Conservation (phyloP, 2,329 filamentous ascomycete genomes). For the Pseudogymnoascus verrucosus region DNA sequence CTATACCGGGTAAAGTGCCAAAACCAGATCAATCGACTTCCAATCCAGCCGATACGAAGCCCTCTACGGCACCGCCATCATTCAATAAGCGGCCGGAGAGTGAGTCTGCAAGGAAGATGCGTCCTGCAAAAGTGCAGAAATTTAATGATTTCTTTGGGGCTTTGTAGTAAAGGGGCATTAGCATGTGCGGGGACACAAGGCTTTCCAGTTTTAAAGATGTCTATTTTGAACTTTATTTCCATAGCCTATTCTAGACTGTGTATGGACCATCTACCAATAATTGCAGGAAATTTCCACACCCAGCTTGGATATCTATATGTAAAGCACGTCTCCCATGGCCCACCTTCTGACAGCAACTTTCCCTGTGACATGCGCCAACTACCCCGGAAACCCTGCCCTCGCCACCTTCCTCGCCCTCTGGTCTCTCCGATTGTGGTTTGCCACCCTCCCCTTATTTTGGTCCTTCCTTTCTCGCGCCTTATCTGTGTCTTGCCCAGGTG, state of each 20-base stretch:
- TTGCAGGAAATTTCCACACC: not conserved
- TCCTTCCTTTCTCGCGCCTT: constrained; percentile 69
- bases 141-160: not conserved
- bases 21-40: not conserved
- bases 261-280: not conserved
- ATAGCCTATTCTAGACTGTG: not conserved
- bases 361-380: not conserved
- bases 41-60: not conserved
- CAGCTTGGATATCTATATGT: not conserved
- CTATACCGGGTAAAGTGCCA: not conserved
- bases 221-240: not conserved
- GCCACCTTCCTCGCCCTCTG: constrained; percentile 59
- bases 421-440: constrained; percentile 81
- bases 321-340: not conserved
- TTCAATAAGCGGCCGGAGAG: not conserved
- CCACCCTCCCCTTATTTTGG: constrained; percentile 69
- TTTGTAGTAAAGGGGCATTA: not conserved
- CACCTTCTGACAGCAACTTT: not conserved
- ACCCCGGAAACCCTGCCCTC: constrained; percentile 37
- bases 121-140: not conserved
- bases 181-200: not conserved
- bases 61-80: not conserved
- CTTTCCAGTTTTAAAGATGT: not conserved
- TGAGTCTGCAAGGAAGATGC: not conserved
- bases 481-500: constrained; percentile 60